Conservation (phyloP, 2,329 filamentous ascomycete species). For the Penicillium rolfsii region DNA sequence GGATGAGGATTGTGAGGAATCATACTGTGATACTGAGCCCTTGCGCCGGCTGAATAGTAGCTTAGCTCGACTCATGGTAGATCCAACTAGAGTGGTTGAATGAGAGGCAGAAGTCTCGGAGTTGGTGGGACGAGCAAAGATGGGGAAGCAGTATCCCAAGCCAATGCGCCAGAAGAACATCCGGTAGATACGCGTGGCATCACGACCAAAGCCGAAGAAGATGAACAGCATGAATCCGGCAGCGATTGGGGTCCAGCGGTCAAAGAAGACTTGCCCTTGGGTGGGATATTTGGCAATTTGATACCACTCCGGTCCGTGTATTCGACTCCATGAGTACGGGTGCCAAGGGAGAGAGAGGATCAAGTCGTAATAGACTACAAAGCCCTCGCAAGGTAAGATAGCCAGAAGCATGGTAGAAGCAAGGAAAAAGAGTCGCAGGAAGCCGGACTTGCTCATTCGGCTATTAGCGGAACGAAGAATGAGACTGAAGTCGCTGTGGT, state of each 20-base stretch:
- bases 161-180: slow-evolving; percentile 49
- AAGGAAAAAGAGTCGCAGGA: slow-evolving; percentile 57
- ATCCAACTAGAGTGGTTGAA: slow-evolving; percentile 26
- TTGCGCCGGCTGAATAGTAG: slow-evolving; percentile 31
- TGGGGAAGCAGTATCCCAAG: slow-evolving; percentile 40
- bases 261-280: slow-evolving; percentile 51
- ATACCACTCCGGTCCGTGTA: slow-evolving; percentile 58
- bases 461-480: slow-evolving; percentile 57
- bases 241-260: slow-evolving; percentile 62
- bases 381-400: slow-evolving; percentile 58
- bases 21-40: slow-evolving; percentile 25
- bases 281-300: slow-evolving; percentile 54
- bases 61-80: slow-evolving; percentile 34
- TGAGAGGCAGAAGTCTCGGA: slow-evolving; percentile 13
- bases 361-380: slow-evolving; percentile 53
- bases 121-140: slow-evolving; percentile 26
- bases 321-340: slow-evolving; percentile 56
- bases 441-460: slow-evolving; percentile 61
- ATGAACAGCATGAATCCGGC: slow-evolving; percentile 61
- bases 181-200: slow-evolving; percentile 61
- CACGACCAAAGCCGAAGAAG: slow-evolving; percentile 67
- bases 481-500: slow-evolving; percentile 60
- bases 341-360: slow-evolving; percentile 39
- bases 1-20: not conserved
- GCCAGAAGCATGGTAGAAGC: slow-evolving; percentile 59